Evolutionary conservation across 192 early-diverging fungal species (phyloP).

Genomic region (Entophlyctis luteolus): DNA sequence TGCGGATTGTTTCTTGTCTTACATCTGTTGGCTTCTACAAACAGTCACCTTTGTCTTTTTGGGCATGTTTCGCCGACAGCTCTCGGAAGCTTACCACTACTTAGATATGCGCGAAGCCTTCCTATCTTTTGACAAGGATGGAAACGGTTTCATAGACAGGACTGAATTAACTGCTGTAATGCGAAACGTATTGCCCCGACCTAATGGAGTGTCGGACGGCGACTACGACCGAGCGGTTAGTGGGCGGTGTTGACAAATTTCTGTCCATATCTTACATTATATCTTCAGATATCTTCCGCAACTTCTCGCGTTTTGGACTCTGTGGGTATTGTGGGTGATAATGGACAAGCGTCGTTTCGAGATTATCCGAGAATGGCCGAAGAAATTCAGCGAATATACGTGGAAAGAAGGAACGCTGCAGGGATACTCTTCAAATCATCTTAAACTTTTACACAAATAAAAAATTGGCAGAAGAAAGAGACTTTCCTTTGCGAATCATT

Average conservation of each 20-base stretch:
- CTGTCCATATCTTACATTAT: too few relatives aligned
- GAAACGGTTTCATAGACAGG: conserved; percentile 43
- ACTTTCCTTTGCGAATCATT: too few relatives aligned
- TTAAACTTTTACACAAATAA: too few relatives aligned
- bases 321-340: conserved; percentile 24
- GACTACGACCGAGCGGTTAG: too few relatives aligned
- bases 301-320: conserved; percentile 30
- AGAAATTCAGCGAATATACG: conserved; percentile 43
- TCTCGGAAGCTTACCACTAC: conserved; percentile 38
- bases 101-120: conserved; percentile 50
- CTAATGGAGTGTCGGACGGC: background rate
- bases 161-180: conserved; percentile 37
- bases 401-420: conserved; percentile 22
- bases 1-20: background rate
- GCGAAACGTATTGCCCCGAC: conserved; percentile 25
- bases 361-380: conserved; percentile 41
- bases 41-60: conserved; percentile 70
- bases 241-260: background rate
- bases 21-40: background rate
- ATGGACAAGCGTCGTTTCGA: conserved; percentile 10
- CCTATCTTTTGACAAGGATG: conserved; percentile 44
- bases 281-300: conserved; percentile 30
- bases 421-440: too few relatives aligned
- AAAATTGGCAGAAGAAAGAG: too few relatives aligned
- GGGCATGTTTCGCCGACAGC: conserved; percentile 51